phyloP scores from a whole-genome alignment of 1,284 basidiomycete genomes.

The Leccinum colubrinum region DNA sequence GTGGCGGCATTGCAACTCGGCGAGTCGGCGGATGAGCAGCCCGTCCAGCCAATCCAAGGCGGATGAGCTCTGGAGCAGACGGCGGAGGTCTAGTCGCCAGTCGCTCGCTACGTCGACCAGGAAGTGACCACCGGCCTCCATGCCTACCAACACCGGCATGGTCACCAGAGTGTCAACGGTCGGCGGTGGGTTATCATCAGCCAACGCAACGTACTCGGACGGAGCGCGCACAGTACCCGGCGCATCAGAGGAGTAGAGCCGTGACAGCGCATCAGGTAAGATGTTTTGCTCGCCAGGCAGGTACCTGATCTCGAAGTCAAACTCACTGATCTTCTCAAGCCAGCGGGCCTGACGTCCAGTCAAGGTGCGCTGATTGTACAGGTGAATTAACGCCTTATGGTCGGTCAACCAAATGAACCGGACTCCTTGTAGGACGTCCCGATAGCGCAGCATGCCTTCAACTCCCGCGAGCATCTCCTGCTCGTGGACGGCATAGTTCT shows the following conservation, averaged over 20 bases:
- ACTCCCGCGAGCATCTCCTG: slow-evolving; percentile 13
- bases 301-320: slow-evolving; percentile 10
- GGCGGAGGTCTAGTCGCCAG: no score
- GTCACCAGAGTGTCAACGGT: no score
- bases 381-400: slow-evolving; percentile 35
- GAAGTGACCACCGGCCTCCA: no score
- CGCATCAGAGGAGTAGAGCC: slow-evolving; percentile 21
- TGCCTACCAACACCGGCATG: no score
- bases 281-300: slow-evolving; percentile 14
- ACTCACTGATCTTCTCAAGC: slow-evolving; percentile 30
- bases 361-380: slow-evolving; percentile 34
- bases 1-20: no score
- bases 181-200: no score
- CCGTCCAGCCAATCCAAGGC: no score
- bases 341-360: slow-evolving; percentile 36
- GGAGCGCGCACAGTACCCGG: slow-evolving; percentile 10
- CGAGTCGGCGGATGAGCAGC: no score
- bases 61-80: no score
- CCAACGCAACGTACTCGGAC: no score
- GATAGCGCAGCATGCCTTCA: slow-evolving; percentile 17
- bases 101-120: no score
- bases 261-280: slow-evolving; percentile 21
- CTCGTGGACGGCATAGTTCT: slow-evolving; percentile 33
- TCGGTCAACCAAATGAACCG: slow-evolving; percentile 37
- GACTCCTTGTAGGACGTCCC: slow-evolving; percentile 23